Base-by-base conservation (phyloP, 208 protist species). In the Wallacemonas sp. region DNA sequence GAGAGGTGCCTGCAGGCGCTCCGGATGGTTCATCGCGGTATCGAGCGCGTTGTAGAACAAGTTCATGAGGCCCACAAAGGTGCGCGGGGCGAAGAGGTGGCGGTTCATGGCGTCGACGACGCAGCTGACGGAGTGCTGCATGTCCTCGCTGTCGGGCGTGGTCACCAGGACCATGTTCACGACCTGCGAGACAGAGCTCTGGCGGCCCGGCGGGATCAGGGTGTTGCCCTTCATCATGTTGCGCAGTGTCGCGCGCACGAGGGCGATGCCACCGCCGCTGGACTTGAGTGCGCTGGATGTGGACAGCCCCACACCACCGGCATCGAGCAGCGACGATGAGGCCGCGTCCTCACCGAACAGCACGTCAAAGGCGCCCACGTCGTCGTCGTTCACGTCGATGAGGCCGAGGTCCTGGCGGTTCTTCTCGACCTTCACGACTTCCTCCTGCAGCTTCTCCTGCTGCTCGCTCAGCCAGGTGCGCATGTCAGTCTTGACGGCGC, bases 41-140 rank as follows among this genome's bases (percentile, higher is more conserved):
- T 81, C 66, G 16, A 93, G 70, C 2, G 83, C 78, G 46, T 93
- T 89, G 61, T 81, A 72, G 50, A 93, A 81, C 29, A 82, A 62
- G 61, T 89, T 89, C 36, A 93, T 31, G 4, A 93, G 45, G 3
- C 83, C 87, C 14, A 93, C 76, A 61, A 84, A 84, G n/a, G 87
- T 81, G 63, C 77, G 79, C 0, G 76, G 67, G 33, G 68, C 65
- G 63, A 89, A 85, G 41, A 78, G 74, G 22, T 78, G 70, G 10
- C 72, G 52, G 48, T 62, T 61, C 76, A 93, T 82, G 22, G 81
- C 75, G 50, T 75, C 55, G 28, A 86, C 22, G 12, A 86, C 63
- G 45, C 76, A 74, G n/a, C 31, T 61, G 4, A 89, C 65, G 20
- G 79, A 78, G 5, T 75, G 67, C 4, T 57, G 77, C n/a, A 87